These are phyloP conservation scores for Jaminaea rosea DNA, from an alignment of 1,284 basidiomycete species.

Conservation along the genomic window DNA sequence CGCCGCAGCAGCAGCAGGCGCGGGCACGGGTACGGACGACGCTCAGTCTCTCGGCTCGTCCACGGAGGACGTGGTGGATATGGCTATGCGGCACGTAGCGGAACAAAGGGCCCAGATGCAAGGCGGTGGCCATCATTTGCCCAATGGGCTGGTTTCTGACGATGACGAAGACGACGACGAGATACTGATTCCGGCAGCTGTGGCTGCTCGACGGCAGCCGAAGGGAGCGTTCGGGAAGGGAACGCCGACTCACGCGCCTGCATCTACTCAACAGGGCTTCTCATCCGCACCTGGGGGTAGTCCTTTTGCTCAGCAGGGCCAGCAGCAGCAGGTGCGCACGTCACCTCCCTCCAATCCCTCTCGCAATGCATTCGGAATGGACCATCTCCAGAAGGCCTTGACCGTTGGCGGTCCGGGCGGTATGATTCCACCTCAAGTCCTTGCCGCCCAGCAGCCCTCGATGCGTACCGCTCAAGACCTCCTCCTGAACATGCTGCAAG, in stretches of 20 bases:
- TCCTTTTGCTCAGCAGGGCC: neutral
- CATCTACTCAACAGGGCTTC: neutral
- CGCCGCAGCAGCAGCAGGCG: constrained; percentile 1
- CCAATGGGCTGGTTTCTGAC: no score
- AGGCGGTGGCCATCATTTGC: no score
- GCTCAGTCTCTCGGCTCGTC: neutral
- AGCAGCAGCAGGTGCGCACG: neutral
- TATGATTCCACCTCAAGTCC: constrained; percentile 14
- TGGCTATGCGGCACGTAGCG: constrained; percentile 36
- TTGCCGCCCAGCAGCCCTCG: constrained; percentile 8
- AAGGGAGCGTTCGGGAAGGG: neutral
- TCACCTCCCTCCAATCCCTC: neutral
- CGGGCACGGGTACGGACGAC: constrained; percentile 5
- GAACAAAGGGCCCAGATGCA: no score
- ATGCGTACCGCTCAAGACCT: constrained; percentile 17
- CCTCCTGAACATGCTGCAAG: constrained; percentile 19
- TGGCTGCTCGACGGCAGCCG: constrained; percentile 1
- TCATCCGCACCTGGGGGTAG: neutral
- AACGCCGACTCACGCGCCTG: neutral
- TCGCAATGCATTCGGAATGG: neutral
- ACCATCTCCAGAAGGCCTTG: neutral
- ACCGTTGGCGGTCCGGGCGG: neutral
- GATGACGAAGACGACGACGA: constrained; percentile 14
- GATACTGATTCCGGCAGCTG: constrained; percentile 12
- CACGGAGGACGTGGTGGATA: constrained; percentile 34